Base-by-base conservation (phyloP, 805 yeast genomes). In the Kockiozyma suomiensis region DNA sequence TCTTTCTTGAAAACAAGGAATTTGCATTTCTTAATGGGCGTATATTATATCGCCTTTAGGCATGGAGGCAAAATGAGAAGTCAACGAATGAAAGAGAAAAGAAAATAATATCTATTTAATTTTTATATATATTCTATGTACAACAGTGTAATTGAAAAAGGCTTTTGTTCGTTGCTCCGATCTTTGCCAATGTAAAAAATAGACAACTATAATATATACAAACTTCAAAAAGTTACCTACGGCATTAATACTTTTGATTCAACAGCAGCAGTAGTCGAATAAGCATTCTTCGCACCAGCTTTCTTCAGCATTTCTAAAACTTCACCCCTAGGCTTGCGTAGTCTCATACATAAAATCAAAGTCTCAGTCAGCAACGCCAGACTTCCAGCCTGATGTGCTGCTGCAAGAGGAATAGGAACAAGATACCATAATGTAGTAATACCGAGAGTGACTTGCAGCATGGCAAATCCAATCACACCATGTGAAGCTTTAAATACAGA, bases 341-440 rank as follows among this genome's bases (percentile, higher is more conserved):
- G 73, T 56, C 82, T 79, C 58, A 83, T 78, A 10, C 84, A 81
- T 56, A 85, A 76, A 10, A 86, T 78, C 59, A 93, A 77, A n/a
- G 90, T 82, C 15, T 88, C 80, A 0, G 99, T 92, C 68, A 94
- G 78, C 50, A 94, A 78, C 0, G 96, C 96, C 68, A 94, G 76
- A 1, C 97, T 96, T 67, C 98, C 98, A 7, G 97, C 97, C 78
- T 94, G 99, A 73, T 94, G 99, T 4, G 91, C 83, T 3, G 97
- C 96, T 1, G 97, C 99, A 49, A 93, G 75, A 32, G 96, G 89
- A 25, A 88, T 85, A 30, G 99, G 99, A 23, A 94, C 98, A 56
- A 92, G 79, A 73, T 89, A 92, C 23, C 92, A 73, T 67, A 94
- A 79, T 0, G 99, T 94, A 32, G 85, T 76, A 54, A 94, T 90